phyloP scores from a whole-genome alignment of 306 rosid genomes.

The Gynostemma pentaphyllum region DNA sequence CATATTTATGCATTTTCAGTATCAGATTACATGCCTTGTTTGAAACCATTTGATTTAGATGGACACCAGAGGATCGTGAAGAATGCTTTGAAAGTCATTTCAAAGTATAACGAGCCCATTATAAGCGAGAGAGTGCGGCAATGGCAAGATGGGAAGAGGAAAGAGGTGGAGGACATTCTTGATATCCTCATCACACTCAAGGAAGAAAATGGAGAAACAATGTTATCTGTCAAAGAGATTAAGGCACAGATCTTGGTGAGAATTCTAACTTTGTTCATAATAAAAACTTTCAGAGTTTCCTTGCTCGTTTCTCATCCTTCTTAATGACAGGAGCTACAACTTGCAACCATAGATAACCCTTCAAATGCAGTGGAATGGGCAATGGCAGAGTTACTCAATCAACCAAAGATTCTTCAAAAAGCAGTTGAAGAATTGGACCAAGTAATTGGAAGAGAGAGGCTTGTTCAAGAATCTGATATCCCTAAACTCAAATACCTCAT shows the following conservation, averaged over 20 bases:
- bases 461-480: constrained; percentile 29
- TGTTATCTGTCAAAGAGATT: constrained; percentile 25
- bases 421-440: too few relatives aligned
- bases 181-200: constrained; percentile 32
- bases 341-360: constrained; percentile 24
- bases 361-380: constrained; percentile 49
- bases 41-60: constrained; percentile 26
- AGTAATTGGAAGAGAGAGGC: constrained; percentile 8
- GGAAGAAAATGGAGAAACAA: constrained; percentile 10
- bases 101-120: constrained; percentile 22
- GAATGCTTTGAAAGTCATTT: constrained; percentile 7
- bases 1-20: constrained; percentile 17
- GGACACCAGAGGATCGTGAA: constrained; percentile 14
- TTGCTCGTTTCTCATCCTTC: neutral
- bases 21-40: constrained; percentile 31
- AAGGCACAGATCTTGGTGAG: constrained; percentile 29
- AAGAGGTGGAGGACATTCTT: constrained; percentile 20
- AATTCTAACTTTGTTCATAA: neutral
- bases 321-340: constrained; percentile 20
- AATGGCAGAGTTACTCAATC: constrained; percentile 30
- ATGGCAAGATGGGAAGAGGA: constrained; percentile 24
- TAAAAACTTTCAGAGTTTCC: neutral
- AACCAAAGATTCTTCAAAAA: constrained; percentile 15
- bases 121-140: constrained; percentile 18
- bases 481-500: constrained; percentile 30